These are phyloP conservation scores for Karstenula rhodostoma DNA, from an alignment of 2,329 filamentous ascomycete species.

Conservation along the genomic window DNA sequence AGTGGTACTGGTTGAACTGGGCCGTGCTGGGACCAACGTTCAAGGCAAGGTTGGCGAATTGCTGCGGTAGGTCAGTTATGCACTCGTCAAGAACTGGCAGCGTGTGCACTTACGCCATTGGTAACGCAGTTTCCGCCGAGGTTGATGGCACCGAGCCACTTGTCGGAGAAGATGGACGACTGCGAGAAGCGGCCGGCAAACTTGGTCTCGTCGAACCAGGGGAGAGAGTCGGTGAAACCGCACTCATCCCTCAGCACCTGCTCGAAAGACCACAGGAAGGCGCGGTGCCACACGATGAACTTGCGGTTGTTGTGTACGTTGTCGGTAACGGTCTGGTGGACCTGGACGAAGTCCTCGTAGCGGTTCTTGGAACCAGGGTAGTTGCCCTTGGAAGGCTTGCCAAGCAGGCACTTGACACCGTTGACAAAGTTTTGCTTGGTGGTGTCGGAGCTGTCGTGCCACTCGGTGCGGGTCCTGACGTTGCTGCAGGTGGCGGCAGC, in stretches of 20 bases:
- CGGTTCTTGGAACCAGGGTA: constrained; percentile 37
- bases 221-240: constrained; percentile 50
- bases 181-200: constrained; percentile 40
- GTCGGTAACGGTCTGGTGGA: constrained; percentile 44
- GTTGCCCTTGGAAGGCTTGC: constrained; percentile 30
- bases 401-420: constrained; percentile 41
- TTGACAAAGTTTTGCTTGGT: constrained; percentile 37
- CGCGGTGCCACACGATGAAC: constrained; percentile 56
- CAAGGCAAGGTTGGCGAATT: constrained; percentile 42
- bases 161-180: constrained; percentile 40
- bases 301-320: constrained; percentile 46
- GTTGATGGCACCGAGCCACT: constrained; percentile 38
- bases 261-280: constrained; percentile 54
- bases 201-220: constrained; percentile 49
- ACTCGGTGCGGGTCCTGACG: constrained; percentile 41
- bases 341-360: constrained; percentile 46
- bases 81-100: not conserved
- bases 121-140: constrained; percentile 39
- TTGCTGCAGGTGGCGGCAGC: constrained; percentile 34
- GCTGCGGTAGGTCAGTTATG: constrained; percentile 23
- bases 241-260: constrained; percentile 53
- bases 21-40: constrained; percentile 40
- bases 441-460: constrained; percentile 36
- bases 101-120: constrained; percentile 40
- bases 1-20: constrained; percentile 36